A percentile compares a stretch with the other conserved stretches of the same genome.
Conservation (phyloP, 805 yeast species). For the Ogataea trehalophila region DNA sequence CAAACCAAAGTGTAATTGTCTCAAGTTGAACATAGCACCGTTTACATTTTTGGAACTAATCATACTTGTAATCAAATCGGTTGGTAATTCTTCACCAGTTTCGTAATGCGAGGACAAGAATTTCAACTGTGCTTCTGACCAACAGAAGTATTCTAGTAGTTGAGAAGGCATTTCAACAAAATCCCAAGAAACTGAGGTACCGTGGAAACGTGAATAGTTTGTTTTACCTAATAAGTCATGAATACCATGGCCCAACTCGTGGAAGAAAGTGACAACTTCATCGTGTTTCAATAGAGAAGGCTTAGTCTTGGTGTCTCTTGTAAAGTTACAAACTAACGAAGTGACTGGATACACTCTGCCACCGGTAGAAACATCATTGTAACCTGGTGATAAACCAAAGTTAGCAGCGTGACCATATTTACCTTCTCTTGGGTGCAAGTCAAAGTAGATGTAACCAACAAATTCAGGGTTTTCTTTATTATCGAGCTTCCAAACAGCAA, state of each 20-base stretch:
- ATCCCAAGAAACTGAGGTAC: conserved; percentile 76
- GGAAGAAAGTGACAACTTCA: conserved; percentile 82
- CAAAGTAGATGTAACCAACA: conserved; percentile 75
- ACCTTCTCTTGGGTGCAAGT: conserved; percentile 80
- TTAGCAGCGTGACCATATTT: conserved; percentile 89
- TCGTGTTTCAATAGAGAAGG: conserved; percentile 73
- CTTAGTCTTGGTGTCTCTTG: conserved; percentile 63
- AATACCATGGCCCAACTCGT: conserved; percentile 86
- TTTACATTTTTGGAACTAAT: conserved; percentile 68
- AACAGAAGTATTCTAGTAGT: conserved; percentile 84
- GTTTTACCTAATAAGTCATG: conserved; percentile 72
- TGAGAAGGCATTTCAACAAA: conserved; percentile 92
- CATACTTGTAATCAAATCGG: conserved; percentile 51
- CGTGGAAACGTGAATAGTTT: conserved; percentile 62
- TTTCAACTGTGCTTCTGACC: conserved; percentile 61
- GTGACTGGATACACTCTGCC: conserved; percentile 60
- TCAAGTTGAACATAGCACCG: conserved; percentile 63
- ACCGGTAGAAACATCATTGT: conserved; percentile 39
- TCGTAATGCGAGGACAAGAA: conserved; percentile 60
- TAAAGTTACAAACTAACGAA: conserved; percentile 79
- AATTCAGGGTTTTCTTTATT: conserved; percentile 46
- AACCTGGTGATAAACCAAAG: conserved; percentile 64
- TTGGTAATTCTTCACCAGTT: conserved; percentile 51
- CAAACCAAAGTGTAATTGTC: conserved; percentile 75
- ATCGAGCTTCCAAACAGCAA: conserved; percentile 66